phyloP scores from a whole-genome alignment of 805 yeast genomes.

The Wickerhamiella azyma region DNA sequence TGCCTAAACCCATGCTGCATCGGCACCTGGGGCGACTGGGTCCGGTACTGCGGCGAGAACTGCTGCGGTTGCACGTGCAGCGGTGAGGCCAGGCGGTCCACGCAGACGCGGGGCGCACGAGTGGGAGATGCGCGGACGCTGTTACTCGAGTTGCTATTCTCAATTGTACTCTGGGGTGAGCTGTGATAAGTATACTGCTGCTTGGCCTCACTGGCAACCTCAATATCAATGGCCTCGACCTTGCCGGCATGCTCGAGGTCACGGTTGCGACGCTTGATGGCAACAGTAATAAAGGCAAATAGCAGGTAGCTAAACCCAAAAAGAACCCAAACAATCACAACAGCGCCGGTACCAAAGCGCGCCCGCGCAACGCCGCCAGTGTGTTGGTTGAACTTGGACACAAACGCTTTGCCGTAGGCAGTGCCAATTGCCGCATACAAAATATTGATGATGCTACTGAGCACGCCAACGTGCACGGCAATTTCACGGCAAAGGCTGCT shows the following conservation, averaged over 20 bases:
- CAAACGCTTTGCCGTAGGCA: neutral
- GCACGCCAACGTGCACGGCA: conserved; percentile 3
- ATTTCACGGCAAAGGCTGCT: conserved; percentile 6
- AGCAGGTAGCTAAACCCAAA: conserved; percentile 3
- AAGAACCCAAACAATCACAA: conserved; percentile 3
- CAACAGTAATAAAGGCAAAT: conserved; percentile 5
- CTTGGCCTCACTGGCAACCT: neutral
- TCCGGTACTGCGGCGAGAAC: neutral
- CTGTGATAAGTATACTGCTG: neutral
- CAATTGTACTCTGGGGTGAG: neutral
- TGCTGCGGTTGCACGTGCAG: neutral
- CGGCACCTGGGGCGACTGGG: neutral
- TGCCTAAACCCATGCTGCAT: neutral
- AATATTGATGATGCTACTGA: neutral
- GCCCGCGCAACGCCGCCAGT: neutral
- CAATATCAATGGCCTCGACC: neutral
- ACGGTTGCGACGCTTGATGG: conserved; percentile 4
- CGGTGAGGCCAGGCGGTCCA: neutral
- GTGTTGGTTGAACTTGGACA: neutral
- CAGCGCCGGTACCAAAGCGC: neutral
- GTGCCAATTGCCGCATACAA: neutral
- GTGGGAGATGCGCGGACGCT: neutral
- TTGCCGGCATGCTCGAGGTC: neutral
- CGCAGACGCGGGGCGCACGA: neutral
- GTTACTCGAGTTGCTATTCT: neutral